Evolutionary conservation across 345 rosid species (phyloP).

Genomic region (Bruguiera sexangula): DNA sequence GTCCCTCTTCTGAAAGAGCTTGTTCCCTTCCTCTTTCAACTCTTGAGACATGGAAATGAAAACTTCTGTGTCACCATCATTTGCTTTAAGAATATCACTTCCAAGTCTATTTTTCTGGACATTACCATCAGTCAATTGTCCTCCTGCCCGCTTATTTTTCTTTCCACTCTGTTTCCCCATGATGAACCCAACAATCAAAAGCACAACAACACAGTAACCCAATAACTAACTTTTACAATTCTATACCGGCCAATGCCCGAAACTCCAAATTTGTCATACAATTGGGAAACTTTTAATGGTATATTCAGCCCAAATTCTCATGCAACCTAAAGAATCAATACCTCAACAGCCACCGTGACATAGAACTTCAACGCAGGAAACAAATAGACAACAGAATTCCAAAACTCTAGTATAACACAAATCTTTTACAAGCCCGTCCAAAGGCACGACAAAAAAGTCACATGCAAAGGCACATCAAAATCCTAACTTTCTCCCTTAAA

Average conservation of each 20-base stretch:
- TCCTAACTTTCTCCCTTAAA: conserved; percentile 20
- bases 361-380: no score
- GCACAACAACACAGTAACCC: conserved; percentile 12
- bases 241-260: no score
- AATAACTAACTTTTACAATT: conserved; percentile 4
- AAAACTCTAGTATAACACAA: conserved; percentile 4
- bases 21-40: conserved; percentile 81
- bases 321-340: no score
- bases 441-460: not conserved
- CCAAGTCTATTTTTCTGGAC: conserved; percentile 29
- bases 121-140: conserved; percentile 34
- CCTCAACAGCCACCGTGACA: no score
- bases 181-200: conserved; percentile 3
- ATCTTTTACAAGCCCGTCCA: conserved; percentile 10
- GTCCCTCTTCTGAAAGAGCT: conserved; percentile 73
- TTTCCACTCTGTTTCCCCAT: conserved; percentile 53
- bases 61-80: conserved; percentile 49
- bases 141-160: conserved; percentile 40
- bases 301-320: no score
- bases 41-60: conserved; percentile 62
- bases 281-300: not conserved
- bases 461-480: not conserved
- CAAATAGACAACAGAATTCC: conserved; percentile 2
- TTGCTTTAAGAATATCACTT: conserved; percentile 29
- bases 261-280: not conserved